A percentile compares a stretch with the other conserved stretches of the same genome.
Conservation (phyloP, 73 alveolate species). For the Tetrahymena borealis region DNA sequence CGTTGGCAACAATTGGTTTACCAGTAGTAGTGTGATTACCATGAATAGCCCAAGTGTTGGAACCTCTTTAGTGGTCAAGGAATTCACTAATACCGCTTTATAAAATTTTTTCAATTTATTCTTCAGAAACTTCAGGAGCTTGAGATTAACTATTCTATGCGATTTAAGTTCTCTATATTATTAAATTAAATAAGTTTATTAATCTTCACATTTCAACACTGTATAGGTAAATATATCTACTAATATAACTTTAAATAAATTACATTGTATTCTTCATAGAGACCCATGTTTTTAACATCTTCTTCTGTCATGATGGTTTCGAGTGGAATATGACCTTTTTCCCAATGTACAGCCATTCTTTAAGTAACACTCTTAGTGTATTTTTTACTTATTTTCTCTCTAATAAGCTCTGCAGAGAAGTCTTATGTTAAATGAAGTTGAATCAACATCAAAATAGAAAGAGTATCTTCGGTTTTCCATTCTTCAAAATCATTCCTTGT, state of each 20-base stretch:
- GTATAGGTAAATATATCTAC: too few species aligned
- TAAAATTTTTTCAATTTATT: not conserved
- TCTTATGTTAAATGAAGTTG: not conserved
- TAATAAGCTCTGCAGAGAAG: not conserved
- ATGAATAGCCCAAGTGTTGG: conserved; percentile 81
- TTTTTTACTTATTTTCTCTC: not conserved
- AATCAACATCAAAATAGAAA: conserved; percentile 50
- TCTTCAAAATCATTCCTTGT: conserved; percentile 53
- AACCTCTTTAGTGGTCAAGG: conserved; percentile 46
- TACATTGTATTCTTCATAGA: not conserved
- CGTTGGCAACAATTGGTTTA: conserved; percentile 84
- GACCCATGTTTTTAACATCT: not conserved
- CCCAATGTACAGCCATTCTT: not conserved
- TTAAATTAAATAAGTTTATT: too few species aligned
- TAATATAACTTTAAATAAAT: too few species aligned
- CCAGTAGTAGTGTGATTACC: conserved; percentile 92
- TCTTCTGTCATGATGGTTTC: not conserved
- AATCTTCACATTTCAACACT: too few species aligned
- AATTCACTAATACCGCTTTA: conserved; percentile 21
- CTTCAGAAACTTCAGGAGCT: not conserved
- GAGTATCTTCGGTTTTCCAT: conserved; percentile 68
- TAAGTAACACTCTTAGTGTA: not conserved
- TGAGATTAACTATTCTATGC: not conserved
- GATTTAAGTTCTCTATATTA: not conserved
- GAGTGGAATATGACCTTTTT: not conserved